Percentiles rank a stretch among this genome's conserved stretches.
phyloP scores from a whole-genome alignment of 768 basidiomycete species.

The Leccinum truebloodii region DNA sequence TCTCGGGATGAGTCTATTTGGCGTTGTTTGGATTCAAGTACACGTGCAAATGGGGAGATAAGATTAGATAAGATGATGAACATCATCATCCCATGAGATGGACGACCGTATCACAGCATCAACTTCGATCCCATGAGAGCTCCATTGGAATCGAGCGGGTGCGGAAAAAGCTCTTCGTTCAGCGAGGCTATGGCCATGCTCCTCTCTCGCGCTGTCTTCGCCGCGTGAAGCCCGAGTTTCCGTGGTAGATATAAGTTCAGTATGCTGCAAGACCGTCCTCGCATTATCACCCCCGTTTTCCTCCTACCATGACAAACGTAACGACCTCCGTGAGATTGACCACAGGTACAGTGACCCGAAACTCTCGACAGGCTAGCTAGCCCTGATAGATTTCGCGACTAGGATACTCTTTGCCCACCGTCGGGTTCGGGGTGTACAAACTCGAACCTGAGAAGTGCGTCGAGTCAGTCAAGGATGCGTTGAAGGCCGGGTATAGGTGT shows the following conservation, averaged over 20 bases:
- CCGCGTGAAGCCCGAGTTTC: not conserved
- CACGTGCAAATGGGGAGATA: not conserved
- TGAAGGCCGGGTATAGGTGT: conserved; percentile 31
- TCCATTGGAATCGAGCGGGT: not conserved
- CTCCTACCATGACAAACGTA: conserved; percentile 12
- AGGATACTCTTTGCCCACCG: conserved; percentile 28
- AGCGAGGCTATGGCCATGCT: not conserved
- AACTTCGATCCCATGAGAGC: not conserved
- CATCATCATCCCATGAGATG: too few species aligned
- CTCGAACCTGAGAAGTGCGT: conserved; percentile 11
- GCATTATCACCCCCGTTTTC: not conserved
- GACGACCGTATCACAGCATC: too few species aligned
- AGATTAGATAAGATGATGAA: not conserved
- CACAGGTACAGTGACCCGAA: conserved; percentile 9
- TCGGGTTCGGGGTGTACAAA: conserved; percentile 30
- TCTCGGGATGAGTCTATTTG: conserved; percentile 20
- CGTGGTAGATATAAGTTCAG: conserved; percentile 6
- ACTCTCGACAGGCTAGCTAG: not conserved
- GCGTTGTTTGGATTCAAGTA: conserved; percentile 14
- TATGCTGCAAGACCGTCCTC: not conserved
- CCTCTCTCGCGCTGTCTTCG: not conserved
- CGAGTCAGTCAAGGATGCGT: conserved; percentile 20
- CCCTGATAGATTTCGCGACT: not conserved
- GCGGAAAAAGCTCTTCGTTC: not conserved
- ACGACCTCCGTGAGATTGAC: conserved; percentile 8